Conservation (phyloP, 352 stramenopile species). For the Phytopythium oedochilum region DNA sequence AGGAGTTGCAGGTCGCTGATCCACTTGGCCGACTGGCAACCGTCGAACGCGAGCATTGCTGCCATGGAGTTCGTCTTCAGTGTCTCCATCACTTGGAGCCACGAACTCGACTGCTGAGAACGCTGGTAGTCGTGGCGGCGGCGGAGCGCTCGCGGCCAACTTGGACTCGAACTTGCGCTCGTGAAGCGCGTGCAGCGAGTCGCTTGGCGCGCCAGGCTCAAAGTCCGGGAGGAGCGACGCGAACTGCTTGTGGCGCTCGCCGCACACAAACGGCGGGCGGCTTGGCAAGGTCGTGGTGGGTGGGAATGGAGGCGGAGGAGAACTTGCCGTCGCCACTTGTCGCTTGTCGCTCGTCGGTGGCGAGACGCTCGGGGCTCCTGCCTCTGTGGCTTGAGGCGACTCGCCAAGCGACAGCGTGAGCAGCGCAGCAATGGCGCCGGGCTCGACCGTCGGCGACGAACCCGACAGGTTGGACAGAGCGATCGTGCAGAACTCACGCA, state of each 20-base stretch:
- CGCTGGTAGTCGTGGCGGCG: constrained; percentile 38
- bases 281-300: constrained; percentile 8
- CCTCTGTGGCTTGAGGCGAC: neutral
- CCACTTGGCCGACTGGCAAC: neutral
- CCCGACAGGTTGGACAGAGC: constrained; percentile 68
- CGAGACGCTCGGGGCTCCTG: constrained; percentile 4
- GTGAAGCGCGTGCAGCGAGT: constrained; percentile 12
- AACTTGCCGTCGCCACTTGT: neutral
- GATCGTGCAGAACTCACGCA: constrained; percentile 64
- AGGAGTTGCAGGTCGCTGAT: constrained; percentile 1
- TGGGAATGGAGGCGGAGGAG: no score
- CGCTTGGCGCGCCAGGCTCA: constrained; percentile 4
- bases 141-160: constrained; percentile 41
- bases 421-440: constrained; percentile 52
- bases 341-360: neutral
- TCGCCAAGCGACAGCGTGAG: constrained; percentile 40
- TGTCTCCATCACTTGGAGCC: neutral
- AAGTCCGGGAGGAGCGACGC: constrained; percentile 29
- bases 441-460: constrained; percentile 65
- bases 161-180: constrained; percentile 52
- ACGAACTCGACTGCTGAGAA: constrained; percentile 27
- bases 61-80: neutral
- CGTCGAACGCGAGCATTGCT: neutral
- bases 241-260: constrained; percentile 45
- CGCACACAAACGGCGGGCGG: constrained; percentile 35